These are phyloP conservation scores for Russula earlei DNA, from an alignment of 768 basidiomycete species.

Conservation along the genomic window DNA sequence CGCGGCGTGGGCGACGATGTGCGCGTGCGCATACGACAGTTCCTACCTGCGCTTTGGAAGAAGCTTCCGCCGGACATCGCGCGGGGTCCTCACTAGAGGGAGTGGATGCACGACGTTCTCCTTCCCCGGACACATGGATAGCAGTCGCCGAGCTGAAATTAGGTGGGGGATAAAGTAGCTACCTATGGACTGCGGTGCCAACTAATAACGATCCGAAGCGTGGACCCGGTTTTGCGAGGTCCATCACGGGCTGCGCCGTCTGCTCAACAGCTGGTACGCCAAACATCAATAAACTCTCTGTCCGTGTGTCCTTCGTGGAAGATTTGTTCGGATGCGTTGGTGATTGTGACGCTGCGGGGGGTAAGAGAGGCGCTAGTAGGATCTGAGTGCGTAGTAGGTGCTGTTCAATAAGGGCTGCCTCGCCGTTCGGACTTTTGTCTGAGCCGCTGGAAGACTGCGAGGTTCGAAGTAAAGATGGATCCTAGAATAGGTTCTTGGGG, in stretches of 20 bases:
- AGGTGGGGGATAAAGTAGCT: constrained; percentile 17
- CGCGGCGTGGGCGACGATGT: constrained; percentile 7
- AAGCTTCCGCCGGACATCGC: constrained; percentile 9
- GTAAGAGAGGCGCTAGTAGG: constrained; percentile 51
- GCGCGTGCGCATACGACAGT: constrained; percentile 16
- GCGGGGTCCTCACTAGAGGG: not conserved
- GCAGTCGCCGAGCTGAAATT: not conserved
- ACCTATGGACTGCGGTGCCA: constrained; percentile 30
- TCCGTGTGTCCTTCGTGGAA: constrained; percentile 24
- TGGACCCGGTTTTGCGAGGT: constrained; percentile 60
- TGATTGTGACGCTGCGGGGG: constrained; percentile 23
- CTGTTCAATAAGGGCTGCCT: constrained; percentile 25
- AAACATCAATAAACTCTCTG: constrained; percentile 40
- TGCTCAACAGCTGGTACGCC: constrained; percentile 46
- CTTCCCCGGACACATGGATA: not conserved
- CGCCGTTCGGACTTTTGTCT: not conserved
- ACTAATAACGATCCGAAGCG: constrained; percentile 69
- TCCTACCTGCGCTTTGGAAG: constrained; percentile 15
- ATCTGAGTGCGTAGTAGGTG: constrained; percentile 50
- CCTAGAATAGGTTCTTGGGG: not conserved
- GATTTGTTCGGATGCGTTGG: constrained; percentile 8
- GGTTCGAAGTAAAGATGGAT: not conserved
- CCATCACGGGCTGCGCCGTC: constrained; percentile 48
- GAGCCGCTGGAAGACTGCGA: not conserved
- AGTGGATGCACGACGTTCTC: not conserved